Evolutionary conservation across 2,329 filamentous ascomycete species (phyloP), one percentile per base, ranked within the genome.

Genomic region (Diaporthe batatas): DNA sequence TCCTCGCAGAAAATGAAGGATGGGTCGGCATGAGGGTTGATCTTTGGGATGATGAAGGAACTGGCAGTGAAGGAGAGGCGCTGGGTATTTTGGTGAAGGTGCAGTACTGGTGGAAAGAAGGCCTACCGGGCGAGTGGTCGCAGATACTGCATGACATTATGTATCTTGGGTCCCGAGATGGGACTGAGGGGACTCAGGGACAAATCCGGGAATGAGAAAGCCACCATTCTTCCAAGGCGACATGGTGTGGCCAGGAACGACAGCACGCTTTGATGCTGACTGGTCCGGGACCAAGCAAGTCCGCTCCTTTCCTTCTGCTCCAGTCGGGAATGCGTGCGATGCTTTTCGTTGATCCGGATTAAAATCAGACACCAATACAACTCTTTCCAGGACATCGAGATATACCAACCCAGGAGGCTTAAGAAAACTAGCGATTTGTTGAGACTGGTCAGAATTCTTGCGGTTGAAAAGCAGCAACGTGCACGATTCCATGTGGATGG

Each of bases 21-120:
- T 81, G 79, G 79, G 72, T 74, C 1, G 79, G 79, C 4, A 75
- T 79, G 76, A 76, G 78, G 47, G 78, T 79, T 3, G 78, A 80
- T 55, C 58, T 80, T 39, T 80, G 79, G 79, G 74, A 75, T 29
- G 78, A 78, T 3, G 65, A 55, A 4, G 47, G 23, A 6, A 55
- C 39, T 11, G 42, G 29, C 5, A 29, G 29, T 16, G 34, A 3
- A 12, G 34, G 65, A 21, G n/a, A 32, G 16, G 74, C 64, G 3
- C 53, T 51, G 21, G 75, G 72, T 53, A 54, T 77, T 18, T 21
- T 80, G 42, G 75, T 79, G 14, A 80, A 80, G 51, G 78, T 79
- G 18, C 76, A 79, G 54, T 80, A 81, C 42, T 80, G 79, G 79
- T 80, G 77, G 78, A 76, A 73, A 42, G 71, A 74, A 67, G 78